Conservation (phyloP, 1,139 yeast species). For the Magnusiomyces tetraspermus region DNA sequence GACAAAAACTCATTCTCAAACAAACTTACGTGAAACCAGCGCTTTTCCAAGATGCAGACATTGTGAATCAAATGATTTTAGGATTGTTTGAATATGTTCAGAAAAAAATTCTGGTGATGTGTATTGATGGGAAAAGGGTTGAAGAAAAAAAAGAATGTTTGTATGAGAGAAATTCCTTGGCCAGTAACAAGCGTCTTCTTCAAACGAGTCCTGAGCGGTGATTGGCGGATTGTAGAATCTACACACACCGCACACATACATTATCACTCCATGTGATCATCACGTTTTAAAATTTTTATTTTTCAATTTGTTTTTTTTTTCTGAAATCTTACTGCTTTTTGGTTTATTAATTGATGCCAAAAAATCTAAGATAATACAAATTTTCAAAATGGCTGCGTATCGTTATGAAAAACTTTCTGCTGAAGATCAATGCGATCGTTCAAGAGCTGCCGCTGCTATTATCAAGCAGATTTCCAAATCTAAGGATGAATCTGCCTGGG, state of each 20-base stretch:
- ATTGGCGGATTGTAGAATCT: too few species aligned
- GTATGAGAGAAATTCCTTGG: too few species aligned
- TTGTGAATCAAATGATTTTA: constrained; percentile 5
- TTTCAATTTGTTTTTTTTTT: too few species aligned
- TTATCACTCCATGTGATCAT: too few species aligned
- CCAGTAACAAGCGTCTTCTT: too few species aligned
- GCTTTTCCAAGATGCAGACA: constrained; percentile 25
- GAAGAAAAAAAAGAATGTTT: background rate
- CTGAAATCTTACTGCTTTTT: too few species aligned
- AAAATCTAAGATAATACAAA: background rate
- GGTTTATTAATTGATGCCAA: background rate
- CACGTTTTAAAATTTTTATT: too few species aligned
- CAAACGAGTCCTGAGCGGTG: background rate
- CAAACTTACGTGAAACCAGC: constrained; percentile 29
- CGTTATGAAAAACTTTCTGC: constrained; percentile 72
- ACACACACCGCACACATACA: too few species aligned
- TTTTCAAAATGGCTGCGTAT: constrained; percentile 33
- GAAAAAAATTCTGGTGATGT: background rate
- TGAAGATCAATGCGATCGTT: constrained; percentile 62
- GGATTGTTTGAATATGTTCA: too few species aligned
- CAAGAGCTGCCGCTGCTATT: constrained; percentile 60
- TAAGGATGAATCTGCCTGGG: constrained; percentile 55
- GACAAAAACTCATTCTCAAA: background rate
- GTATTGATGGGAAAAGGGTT: background rate
- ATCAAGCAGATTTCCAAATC: constrained; percentile 45